Base-by-base conservation (phyloP, 345 rosid genomes). In the Citrus medica region DNA sequence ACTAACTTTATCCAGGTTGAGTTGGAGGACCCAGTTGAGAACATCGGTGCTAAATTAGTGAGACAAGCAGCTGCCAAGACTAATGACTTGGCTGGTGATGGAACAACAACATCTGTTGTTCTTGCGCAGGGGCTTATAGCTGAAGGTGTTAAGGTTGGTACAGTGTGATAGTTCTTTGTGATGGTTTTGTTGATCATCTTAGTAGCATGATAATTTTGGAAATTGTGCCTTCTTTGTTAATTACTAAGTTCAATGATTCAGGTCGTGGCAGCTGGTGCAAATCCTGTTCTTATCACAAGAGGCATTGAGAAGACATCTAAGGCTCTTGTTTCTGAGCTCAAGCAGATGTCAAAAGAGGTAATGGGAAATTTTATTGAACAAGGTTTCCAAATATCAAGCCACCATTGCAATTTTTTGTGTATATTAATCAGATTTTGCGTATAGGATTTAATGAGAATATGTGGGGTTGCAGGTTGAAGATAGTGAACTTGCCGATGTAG, bases 261-360 rank as follows among this genome's bases (percentile, higher is more conserved):
- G 98, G 98, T 96, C 69, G 99, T 96, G 60, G 98, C 98, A 77
- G 99, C 99, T 46, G 99, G 99, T 69, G 99, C 99, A 21, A 96
- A 96, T 79, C 99, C 98, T 30, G 98, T 94, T 67, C 85, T 94
- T 66, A 96, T 96, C 75, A 94, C 98, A 4, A 89, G 99, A 71
- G 99, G 99, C 33, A 94, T 96, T 80, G 98, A 96, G 90, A 96
- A 94, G 86, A 96, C 98, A 33, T 59, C 92, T 37, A 97, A 90
- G 83, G 97, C 94, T 82, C 83, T 97, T 62, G 99, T 94, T 61
- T 58, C 84, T 1, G 98, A 94, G 83, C 93, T 96, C 71, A 94
- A 89, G 84, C 76, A 73, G 22, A 89, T 96, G 82, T 96, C 99
- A 10, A 96, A 96, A 77, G 98, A 96, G 94, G 99, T 94, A 78